Conservation (phyloP, 805 yeast genomes). For the Cyberlindnera meyerae region DNA sequence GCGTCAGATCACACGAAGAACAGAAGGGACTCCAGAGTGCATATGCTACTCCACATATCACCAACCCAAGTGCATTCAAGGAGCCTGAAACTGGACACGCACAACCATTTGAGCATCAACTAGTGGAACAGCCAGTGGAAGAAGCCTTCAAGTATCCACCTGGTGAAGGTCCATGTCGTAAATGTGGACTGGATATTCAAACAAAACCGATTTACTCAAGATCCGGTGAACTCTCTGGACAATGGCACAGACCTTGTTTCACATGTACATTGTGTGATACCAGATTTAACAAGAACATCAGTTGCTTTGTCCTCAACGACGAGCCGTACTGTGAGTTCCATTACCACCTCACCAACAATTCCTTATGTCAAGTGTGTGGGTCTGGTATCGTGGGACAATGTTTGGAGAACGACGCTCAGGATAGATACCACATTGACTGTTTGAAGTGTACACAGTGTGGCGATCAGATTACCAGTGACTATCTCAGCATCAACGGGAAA, state of each 20-base stretch:
- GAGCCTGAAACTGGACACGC: too few species aligned
- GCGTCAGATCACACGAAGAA: neutral
- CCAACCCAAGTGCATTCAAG: conserved; percentile 1
- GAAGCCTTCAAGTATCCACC: conserved; percentile 40
- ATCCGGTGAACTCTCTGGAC: conserved; percentile 77
- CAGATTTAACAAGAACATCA: conserved; percentile 52
- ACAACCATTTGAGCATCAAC: too few species aligned
- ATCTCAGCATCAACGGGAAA: conserved; percentile 42
- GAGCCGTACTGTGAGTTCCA: conserved; percentile 78
- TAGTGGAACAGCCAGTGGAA: too few species aligned
- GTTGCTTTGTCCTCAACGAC: conserved; percentile 75
- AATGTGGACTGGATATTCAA: conserved; percentile 51
- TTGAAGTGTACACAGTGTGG: conserved; percentile 63
- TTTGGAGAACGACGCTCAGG: conserved; percentile 65
- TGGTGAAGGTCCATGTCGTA: conserved; percentile 80
- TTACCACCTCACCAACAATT: conserved; percentile 68
- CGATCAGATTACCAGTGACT: conserved; percentile 46
- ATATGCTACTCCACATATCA: neutral
- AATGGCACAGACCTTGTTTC: conserved; percentile 92
- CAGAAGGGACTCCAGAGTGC: too few species aligned
- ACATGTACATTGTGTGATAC: conserved; percentile 60
- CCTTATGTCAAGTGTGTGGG: conserved; percentile 67
- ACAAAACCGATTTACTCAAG: conserved; percentile 78
- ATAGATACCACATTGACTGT: conserved; percentile 74
- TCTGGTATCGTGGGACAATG: conserved; percentile 87